Evolutionary conservation across 2,329 filamentous ascomycete species (phyloP).

Genomic region (Penicillium sp.): DNA sequence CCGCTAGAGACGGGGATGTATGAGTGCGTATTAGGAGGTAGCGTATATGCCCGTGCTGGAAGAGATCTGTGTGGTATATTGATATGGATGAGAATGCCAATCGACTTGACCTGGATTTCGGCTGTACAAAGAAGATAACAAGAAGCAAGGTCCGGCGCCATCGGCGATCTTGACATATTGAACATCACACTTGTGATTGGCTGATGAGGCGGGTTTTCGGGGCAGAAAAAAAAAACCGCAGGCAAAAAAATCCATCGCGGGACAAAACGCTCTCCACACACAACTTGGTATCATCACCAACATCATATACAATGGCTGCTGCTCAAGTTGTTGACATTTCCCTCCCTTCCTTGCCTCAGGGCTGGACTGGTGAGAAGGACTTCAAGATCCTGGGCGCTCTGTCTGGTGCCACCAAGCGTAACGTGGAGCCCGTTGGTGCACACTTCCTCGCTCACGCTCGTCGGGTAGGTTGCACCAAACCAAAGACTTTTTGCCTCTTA

Average conservation of each 20-base stretch:
- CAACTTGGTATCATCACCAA: constrained; percentile 14
- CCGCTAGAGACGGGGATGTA: not conserved
- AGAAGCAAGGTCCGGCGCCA: not conserved
- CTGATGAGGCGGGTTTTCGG: constrained; percentile 20
- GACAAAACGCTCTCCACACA: constrained; percentile 20
- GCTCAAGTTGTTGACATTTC: constrained; percentile 43
- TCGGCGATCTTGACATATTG: constrained; percentile 15
- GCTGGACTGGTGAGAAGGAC: constrained; percentile 80
- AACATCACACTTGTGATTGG: constrained; percentile 31
- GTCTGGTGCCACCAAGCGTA: constrained; percentile 73
- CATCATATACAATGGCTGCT: constrained; percentile 57
- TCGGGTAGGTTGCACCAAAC: constrained; percentile 54
- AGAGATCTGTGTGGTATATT: not conserved
- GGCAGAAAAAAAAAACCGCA: constrained; percentile 39
- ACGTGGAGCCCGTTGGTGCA: constrained; percentile 91
- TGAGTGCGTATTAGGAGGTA: not conserved
- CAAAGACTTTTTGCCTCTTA: not conserved
- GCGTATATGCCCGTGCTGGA: not conserved
- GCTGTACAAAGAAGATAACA: not conserved
- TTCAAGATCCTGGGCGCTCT: constrained; percentile 81
- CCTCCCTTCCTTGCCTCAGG: constrained; percentile 71
- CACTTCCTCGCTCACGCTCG: constrained; percentile 97
- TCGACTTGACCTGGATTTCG: not conserved
- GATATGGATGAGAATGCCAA: not conserved
- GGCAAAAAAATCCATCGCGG: constrained; percentile 28